Base-by-base conservation (phyloP, 169 alveolate genomes). In the Cryptosporidium viatorum region DNA sequence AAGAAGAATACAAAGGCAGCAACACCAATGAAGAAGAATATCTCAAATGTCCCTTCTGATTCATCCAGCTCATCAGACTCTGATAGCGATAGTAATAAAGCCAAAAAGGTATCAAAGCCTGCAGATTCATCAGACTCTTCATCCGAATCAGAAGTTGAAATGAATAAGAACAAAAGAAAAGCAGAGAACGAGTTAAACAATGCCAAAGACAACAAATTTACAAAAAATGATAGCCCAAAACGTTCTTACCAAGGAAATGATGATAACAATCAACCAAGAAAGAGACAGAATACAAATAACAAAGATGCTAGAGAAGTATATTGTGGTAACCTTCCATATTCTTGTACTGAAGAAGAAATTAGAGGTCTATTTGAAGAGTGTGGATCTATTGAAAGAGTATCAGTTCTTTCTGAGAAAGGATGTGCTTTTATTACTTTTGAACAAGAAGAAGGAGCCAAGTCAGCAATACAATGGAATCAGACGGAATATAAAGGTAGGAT, bases 341-440 rank as follows among this genome's bases (percentile, higher is more conserved):
- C 94, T 18, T 91, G 92, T 3, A 96, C 97, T 1, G 98, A 96
- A 59, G 94, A 94, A 8, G 97, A 95, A 37, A 92, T 96, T 37
- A 70, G 93, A 71, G 97, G 93, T 50, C 91, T 96, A 8, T 96
- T 96, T 80, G 97, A 94, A 67, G 98, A 96, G 68, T 95, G 98
- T 62, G 98, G 98, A 14, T 91, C 95, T 45, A 93, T 96, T 12
- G 92, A 92, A 0, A 94, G 97, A 39, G 92, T 96, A 29, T 93
- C 94, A 71, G 86, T 96, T 71, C 93, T 97, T 29, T 93, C 93
- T 68, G 91, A 93, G 26, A 95, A 95, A 70, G 98, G 98, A 7
- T 93, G 95, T 29, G 98, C 98, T 7, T 96, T 96, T 86, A 95
- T 96, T 41, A 94, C 97, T 3, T 96, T 96, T 70, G 94, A 91